Base-by-base conservation (phyloP, 306 rosid species). In the Ormosia semicastrata region DNA sequence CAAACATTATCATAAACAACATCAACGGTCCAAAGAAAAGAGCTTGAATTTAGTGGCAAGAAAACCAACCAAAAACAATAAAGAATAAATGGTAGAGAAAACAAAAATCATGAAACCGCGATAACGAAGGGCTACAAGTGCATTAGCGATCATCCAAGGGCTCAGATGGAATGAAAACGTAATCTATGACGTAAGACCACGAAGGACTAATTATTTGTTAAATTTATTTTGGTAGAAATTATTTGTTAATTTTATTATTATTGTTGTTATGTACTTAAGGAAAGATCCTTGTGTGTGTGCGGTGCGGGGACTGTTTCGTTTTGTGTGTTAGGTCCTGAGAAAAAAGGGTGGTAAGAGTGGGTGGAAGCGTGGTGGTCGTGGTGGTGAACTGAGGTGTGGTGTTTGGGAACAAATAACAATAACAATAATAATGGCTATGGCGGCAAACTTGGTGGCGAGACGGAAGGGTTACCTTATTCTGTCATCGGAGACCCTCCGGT, bases 401-500 rank as follows among this genome's bases (percentile, higher is more conserved):
- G 9, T 24, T 24, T 0, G 3, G 54, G 29, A 15, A 15, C 5
- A 70, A 58, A 4, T 4, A 4, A 24, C 14, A 58, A 4, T 4
- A 4, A 24, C 14, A 10, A 52, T 1, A 24, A 65, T 8, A 24
- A 94, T 93, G 98, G 94, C 92, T 29, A 85, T 91, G 98, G 91
- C 97, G 17, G 54, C 54, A 17, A 86, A 82, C 85, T 86, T 96
- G 52, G 99, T 96, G 52, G 99, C 97, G 10, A 80, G 99, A 82
- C 90, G 98, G 46, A 96, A 91, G 93, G 94, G 82, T 66, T 89
- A 76, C 87, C 73, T 82, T 6, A 81, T 89, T 15, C 69, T 90
- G 2, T 87, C 95, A 65, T 81, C 91, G 72, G 89, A 89, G 58
- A 89, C 83, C 4, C 76, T 89, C 73, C 75, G 87, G 50, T 86